Evolutionary conservation across 371 early-diverging fungal species (phyloP).

Genomic region (Mucor indicus): DNA sequence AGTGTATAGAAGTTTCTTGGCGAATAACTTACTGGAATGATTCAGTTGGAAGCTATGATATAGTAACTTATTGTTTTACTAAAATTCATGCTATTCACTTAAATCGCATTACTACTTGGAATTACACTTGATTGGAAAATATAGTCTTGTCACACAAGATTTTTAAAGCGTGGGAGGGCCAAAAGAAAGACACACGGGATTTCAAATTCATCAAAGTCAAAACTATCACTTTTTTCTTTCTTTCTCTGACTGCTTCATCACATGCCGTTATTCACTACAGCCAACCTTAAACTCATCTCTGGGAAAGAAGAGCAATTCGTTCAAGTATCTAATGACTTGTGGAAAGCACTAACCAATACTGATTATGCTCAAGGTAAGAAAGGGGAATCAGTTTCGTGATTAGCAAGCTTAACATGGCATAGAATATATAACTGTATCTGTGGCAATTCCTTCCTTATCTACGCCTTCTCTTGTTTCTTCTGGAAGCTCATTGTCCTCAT

Average conservation of each 20-base stretch:
- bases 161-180: neutral
- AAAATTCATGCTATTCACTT: too few species aligned
- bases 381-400: neutral
- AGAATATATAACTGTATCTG: conserved; percentile 17
- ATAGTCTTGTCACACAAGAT: neutral
- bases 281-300: conserved; percentile 1
- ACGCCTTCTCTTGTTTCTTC: neutral
- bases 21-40: too few species aligned
- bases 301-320: conserved; percentile 15
- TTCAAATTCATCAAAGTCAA: neutral
- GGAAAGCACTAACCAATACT: conserved; percentile 7
- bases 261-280: conserved; percentile 9
- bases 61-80: too few species aligned
- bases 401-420: neutral
- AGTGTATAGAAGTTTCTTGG: too few species aligned
- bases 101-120: too few species aligned
- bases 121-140: too few species aligned
- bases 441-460: conserved; percentile 13
- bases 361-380: conserved; percentile 8
- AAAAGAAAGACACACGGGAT: conserved; percentile 5
- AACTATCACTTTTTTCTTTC: neutral
- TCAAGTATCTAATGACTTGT: conserved; percentile 15
- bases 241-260: neutral
- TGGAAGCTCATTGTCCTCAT: conserved; percentile 1
- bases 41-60: too few species aligned